Evolutionary conservation across 768 basidiomycete species (phyloP).

Genomic region (Tulasnella sp.): DNA sequence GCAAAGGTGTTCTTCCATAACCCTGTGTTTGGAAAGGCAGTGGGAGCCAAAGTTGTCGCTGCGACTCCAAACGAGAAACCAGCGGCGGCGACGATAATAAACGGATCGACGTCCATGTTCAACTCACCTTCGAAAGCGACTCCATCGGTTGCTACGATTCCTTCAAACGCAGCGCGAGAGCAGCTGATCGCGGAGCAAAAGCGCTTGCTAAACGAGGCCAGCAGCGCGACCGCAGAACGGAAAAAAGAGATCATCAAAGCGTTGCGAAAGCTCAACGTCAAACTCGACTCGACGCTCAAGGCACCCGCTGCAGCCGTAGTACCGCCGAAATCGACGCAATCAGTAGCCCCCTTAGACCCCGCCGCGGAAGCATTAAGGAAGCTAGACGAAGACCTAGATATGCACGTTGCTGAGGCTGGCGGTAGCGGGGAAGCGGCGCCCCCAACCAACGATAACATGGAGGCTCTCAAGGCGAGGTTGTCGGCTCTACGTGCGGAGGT

Average conservation of each 20-base stretch:
- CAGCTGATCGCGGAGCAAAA: conserved; percentile 86
- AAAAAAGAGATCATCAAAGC: conserved; percentile 71
- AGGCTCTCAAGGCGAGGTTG: conserved; percentile 61
- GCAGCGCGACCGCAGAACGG: conserved; percentile 51
- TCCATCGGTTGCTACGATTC: conserved; percentile 27
- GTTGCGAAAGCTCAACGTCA: conserved; percentile 50
- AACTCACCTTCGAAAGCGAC: conserved; percentile 23
- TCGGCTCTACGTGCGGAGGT: conserved; percentile 74
- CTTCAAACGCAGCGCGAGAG: conserved; percentile 42
- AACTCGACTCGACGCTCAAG: conserved; percentile 56
- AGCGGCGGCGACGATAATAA: conserved; percentile 25
- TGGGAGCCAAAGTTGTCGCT: conserved; percentile 65
- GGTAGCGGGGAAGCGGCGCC: conserved; percentile 38
- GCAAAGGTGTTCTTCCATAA: conserved; percentile 95
- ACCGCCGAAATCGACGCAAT: conserved; percentile 22
- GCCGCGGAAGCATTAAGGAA: conserved; percentile 50
- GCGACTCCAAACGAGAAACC: conserved; percentile 64
- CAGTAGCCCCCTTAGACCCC: conserved; percentile 32
- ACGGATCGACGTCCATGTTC: conserved; percentile 10
- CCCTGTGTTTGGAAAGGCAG: conserved; percentile 80
- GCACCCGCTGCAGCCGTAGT: conserved; percentile 26
- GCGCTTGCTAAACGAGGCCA: conserved; percentile 59
- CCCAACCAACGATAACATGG: conserved; percentile 30
- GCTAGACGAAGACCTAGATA: conserved; percentile 76
- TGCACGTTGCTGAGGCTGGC: conserved; percentile 24